phyloP scores from a whole-genome alignment of 495 filamentous ascomycete genomes.

The Elasticomyces elasticus region DNA sequence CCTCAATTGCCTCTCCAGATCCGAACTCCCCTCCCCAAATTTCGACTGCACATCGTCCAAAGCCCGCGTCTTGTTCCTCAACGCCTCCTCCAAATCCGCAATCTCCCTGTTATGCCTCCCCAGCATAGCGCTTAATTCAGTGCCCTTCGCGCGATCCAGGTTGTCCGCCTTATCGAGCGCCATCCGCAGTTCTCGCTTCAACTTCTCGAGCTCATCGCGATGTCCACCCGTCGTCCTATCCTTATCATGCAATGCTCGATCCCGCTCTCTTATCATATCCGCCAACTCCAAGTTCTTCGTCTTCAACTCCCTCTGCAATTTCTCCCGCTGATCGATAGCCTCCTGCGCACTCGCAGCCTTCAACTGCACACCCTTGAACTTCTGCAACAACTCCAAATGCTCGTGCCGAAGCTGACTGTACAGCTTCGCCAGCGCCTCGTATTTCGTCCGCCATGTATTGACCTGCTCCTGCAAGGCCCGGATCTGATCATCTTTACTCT shows the following conservation, averaged over 20 bases:
- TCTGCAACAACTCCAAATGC: constrained; percentile 87
- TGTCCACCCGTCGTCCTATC: constrained; percentile 76
- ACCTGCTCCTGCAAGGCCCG: constrained; percentile 84
- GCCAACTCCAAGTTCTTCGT: constrained; percentile 96
- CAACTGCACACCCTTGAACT: constrained; percentile 88
- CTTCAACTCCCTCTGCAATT: constrained; percentile 92
- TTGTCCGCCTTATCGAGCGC: constrained; percentile 89
- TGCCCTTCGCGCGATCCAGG: constrained; percentile 81
- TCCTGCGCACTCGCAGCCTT: constrained; percentile 96
- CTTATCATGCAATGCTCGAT: constrained; percentile 86
- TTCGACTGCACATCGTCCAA: constrained; percentile 75
- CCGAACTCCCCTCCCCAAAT: constrained; percentile 67
- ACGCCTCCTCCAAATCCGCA: constrained; percentile 85
- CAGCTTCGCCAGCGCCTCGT: constrained; percentile 89
- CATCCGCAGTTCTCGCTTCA: constrained; percentile 91
- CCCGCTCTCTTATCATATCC: constrained; percentile 95
- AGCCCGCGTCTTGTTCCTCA: constrained; percentile 77
- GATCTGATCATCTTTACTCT: constrained; percentile 91
- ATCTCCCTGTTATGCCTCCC: constrained; percentile 95
- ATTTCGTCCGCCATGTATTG: constrained; percentile 94
- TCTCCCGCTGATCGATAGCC: constrained; percentile 88
- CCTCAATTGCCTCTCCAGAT: constrained; percentile 69
- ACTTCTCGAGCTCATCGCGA: constrained; percentile 88
- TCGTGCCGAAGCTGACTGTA: constrained; percentile 94
- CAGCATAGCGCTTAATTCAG: constrained; percentile 86